Conservation (phyloP, 148 eudicot genomes). For the Pouteria glomerata region DNA sequence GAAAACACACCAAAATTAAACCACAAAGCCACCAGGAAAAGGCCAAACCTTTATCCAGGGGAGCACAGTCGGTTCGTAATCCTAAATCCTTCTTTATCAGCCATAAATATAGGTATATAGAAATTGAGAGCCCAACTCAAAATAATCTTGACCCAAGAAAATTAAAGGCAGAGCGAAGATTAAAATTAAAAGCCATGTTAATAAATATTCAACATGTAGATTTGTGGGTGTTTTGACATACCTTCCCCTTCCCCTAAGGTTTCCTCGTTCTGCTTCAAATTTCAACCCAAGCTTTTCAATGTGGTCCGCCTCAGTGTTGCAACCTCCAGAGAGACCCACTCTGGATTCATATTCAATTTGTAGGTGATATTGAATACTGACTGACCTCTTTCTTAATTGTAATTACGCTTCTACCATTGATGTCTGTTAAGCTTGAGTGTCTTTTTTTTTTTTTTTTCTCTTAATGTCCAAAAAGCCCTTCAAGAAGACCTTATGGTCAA, state of each 20-base stretch:
- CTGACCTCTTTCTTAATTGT: neutral
- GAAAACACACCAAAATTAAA: slow-evolving; percentile 1
- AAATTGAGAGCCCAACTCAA: neutral
- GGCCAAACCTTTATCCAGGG: neutral
- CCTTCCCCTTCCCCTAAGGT: neutral
- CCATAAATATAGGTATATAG: neutral
- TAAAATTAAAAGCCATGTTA: neutral
- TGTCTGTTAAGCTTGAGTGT: too few species aligned
- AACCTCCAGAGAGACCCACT: neutral
- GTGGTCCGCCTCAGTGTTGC: neutral
- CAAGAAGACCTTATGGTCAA: too few species aligned
- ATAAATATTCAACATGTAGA: neutral
- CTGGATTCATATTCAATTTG: neutral
- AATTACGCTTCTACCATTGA: neutral
- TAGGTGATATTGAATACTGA: neutral
- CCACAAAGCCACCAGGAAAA: neutral
- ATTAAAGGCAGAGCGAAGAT: neutral
- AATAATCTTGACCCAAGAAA: neutral
- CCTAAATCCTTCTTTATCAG: neutral
- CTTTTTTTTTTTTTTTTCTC: too few species aligned
- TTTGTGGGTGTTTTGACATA: slow-evolving; percentile 3
- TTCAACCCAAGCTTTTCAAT: neutral
- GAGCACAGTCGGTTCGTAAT: neutral
- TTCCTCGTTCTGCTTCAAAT: neutral
- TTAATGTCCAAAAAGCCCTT: too few species aligned